Conservation (phyloP, 495 filamentous ascomycete genomes). For the Podospora anserina region DNA sequence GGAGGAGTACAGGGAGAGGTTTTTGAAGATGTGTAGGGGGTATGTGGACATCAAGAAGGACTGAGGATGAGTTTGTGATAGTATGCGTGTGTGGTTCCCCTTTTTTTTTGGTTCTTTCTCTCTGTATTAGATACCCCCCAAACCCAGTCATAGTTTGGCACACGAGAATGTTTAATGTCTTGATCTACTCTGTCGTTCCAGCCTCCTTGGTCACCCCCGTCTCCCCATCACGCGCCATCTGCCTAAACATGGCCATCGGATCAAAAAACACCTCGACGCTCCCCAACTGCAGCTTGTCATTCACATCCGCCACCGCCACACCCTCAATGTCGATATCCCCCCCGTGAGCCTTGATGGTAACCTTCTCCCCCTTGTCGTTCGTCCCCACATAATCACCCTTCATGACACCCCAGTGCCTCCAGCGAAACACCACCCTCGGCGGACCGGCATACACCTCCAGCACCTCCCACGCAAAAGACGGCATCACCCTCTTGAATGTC, state of each 20-base stretch:
- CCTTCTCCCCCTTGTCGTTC: conserved; percentile 59
- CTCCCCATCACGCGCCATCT: conserved; percentile 44
- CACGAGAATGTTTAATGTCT: not conserved
- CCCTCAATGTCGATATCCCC: conserved; percentile 50
- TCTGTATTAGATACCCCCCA: not conserved
- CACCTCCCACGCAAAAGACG: conserved; percentile 67
- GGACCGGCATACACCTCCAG: conserved; percentile 61
- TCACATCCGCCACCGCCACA: conserved; percentile 56
- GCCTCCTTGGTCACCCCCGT: conserved; percentile 19
- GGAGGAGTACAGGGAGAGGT: conserved; percentile 62
- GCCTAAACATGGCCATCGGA: conserved; percentile 63
- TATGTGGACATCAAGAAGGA: conserved; percentile 51
- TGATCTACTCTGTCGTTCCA: not conserved
- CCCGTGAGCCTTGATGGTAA: conserved; percentile 54
- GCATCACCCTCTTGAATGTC: conserved; percentile 68
- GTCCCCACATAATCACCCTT: conserved; percentile 60
- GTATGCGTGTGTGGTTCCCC: not conserved
- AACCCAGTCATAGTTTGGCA: not conserved
- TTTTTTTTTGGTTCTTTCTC: not conserved
- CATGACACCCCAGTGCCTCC: conserved; percentile 65
- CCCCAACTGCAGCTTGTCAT: conserved; percentile 55
- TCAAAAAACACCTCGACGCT: conserved; percentile 62
- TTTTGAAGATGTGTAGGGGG: conserved; percentile 57
- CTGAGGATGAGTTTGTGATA: conserved; percentile 1
- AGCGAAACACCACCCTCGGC: conserved; percentile 57